phyloP scores from a whole-genome alignment of 192 early-diverging fungal genomes.

The Phlyctochytrium planicorne region DNA sequence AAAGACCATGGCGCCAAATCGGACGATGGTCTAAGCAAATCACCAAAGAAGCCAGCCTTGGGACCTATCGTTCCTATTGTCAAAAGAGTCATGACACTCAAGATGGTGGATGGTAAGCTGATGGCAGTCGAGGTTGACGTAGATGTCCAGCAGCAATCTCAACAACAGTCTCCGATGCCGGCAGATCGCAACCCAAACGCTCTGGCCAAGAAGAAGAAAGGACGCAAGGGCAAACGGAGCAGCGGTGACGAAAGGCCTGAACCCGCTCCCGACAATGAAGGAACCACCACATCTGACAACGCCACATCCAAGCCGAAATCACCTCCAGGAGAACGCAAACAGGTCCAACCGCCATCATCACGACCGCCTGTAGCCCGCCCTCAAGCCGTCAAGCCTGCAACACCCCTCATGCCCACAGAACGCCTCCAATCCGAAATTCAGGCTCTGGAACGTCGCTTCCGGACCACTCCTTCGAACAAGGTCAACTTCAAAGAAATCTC shows the following conservation, averaged over 20 bases:
- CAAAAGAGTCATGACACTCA: neutral
- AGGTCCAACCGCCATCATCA: neutral
- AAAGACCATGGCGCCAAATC: too few species aligned
- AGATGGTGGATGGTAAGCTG: neutral
- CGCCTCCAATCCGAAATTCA: slow-evolving; percentile 13
- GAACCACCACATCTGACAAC: neutral
- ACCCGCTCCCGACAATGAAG: neutral
- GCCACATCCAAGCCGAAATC: neutral
- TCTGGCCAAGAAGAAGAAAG: neutral
- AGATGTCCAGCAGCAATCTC: neutral
- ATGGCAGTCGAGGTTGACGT: neutral
- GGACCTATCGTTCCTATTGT: too few species aligned
- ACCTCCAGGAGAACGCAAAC: too few species aligned
- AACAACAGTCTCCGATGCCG: neutral
- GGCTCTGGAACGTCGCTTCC: slow-evolving; percentile 15
- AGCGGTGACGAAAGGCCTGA: neutral
- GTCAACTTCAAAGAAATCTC: neutral
- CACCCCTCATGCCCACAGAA: neutral
- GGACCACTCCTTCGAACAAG: neutral
- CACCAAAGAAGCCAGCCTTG: too few species aligned
- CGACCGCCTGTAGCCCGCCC: slow-evolving; percentile 16
- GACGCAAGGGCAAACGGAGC: neutral
- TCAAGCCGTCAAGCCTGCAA: slow-evolving; percentile 7
- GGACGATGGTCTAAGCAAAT: too few species aligned
- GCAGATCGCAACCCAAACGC: neutral